A percentile compares a stretch with the other conserved stretches of the same genome.
phyloP scores from a whole-genome alignment of 169 alveolate species.

The Eimeria zaria region DNA sequence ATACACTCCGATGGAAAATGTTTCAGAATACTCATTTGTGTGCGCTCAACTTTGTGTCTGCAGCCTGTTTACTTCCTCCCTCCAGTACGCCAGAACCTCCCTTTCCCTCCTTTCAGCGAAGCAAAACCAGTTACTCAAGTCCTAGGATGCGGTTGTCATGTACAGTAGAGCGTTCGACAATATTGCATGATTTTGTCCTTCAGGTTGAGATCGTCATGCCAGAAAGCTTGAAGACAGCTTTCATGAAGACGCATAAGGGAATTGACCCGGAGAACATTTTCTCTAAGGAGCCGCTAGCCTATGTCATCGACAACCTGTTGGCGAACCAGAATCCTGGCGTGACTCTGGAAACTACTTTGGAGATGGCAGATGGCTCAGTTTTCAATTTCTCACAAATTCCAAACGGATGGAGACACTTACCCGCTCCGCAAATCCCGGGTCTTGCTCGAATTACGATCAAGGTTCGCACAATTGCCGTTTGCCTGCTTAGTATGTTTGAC shows the following conservation, averaged over 20 bases:
- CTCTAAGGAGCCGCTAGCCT: conserved; percentile 45
- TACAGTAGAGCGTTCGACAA: neutral
- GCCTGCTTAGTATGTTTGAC: neutral
- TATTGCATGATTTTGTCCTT: neutral
- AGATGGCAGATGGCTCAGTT: conserved; percentile 19
- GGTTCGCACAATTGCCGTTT: neutral
- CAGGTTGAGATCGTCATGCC: conserved; percentile 49
- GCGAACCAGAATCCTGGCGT: conserved; percentile 43
- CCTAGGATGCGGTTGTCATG: neutral
- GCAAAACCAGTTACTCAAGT: neutral
- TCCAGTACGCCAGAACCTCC: conserved; percentile 56
- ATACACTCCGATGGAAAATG: neutral
- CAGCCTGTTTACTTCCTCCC: conserved; percentile 60
- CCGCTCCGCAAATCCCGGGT: conserved; percentile 64
- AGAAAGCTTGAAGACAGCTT: conserved; percentile 18
- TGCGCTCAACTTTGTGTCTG: neutral
- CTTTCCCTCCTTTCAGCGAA: neutral
- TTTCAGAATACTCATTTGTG: neutral
- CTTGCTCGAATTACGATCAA: conserved; percentile 23
- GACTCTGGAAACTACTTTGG: conserved; percentile 25
- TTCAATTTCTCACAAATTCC: conserved; percentile 18
- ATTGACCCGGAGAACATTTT: conserved; percentile 8
- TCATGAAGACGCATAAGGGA: conserved; percentile 20
- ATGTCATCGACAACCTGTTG: neutral
- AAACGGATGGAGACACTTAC: conserved; percentile 7